Percentiles rank a stretch among this genome's conserved stretches.
phyloP scores from a whole-genome alignment of 768 basidiomycete species.

The Daedaleopsis nitida region DNA sequence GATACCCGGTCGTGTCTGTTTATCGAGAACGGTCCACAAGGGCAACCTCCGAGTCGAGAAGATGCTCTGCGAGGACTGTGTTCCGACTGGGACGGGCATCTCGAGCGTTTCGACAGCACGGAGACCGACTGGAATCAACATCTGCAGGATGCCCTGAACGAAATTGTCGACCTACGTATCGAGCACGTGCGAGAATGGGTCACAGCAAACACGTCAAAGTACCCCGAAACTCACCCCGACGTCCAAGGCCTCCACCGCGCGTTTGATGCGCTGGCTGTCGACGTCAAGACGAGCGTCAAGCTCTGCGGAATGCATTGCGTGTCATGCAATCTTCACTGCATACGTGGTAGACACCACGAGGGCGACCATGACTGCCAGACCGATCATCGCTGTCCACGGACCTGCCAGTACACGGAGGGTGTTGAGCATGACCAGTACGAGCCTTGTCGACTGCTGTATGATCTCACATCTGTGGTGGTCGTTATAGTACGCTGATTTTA shows the following conservation, averaged over 20 bases:
- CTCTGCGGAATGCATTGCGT: constrained; percentile 52
- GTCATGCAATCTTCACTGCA: constrained; percentile 50
- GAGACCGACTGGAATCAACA: constrained; percentile 47
- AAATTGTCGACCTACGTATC: constrained; percentile 44
- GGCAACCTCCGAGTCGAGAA: constrained; percentile 26
- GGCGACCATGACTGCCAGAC: constrained; percentile 52
- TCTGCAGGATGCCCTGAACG: constrained; percentile 41
- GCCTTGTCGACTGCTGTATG: constrained; percentile 51
- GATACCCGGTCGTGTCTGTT: constrained; percentile 44
- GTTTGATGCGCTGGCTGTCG: constrained; percentile 45
- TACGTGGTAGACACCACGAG: constrained; percentile 48
- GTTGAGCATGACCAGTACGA: constrained; percentile 31
- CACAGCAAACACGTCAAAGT: constrained; percentile 47
- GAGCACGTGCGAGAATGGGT: constrained; percentile 56
- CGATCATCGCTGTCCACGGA: constrained; percentile 45
- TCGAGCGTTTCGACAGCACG: constrained; percentile 33
- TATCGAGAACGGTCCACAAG: constrained; percentile 22
- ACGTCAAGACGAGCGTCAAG: constrained; percentile 47
- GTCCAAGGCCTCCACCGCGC: constrained; percentile 47
- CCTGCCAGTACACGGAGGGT: constrained; percentile 42
- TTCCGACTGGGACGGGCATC: constrained; percentile 34
- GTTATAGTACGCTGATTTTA: not conserved
- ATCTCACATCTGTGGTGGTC: not conserved
- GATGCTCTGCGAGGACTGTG: constrained; percentile 26
- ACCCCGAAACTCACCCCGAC: constrained; percentile 44